A percentile compares a stretch with the other conserved stretches of the same genome.
phyloP scores from a whole-genome alignment of 805 yeast genomes.

The Peterozyma toletana region DNA sequence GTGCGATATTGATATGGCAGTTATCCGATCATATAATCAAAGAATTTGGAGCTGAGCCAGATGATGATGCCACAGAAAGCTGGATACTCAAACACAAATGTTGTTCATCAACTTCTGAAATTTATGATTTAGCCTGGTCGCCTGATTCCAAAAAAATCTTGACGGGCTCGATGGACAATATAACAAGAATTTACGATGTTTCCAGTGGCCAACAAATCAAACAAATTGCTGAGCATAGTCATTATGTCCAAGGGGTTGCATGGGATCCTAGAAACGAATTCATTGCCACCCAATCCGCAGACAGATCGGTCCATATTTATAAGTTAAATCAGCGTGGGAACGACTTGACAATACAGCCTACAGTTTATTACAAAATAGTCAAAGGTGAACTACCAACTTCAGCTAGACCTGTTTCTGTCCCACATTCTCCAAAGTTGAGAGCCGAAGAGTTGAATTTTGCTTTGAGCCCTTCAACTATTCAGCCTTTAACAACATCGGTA shows the following conservation, averaged over 20 bases:
- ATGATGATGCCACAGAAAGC: conserved; percentile 56
- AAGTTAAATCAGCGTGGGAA: conserved; percentile 22
- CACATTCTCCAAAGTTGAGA: conserved; percentile 10
- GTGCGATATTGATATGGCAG: conserved; percentile 78
- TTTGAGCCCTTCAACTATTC: not conserved
- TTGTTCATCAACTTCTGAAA: conserved; percentile 60
- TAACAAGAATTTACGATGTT: conserved; percentile 60
- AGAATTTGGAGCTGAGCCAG: conserved; percentile 53
- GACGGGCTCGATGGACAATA: conserved; percentile 91
- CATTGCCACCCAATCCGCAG: conserved; percentile 86
- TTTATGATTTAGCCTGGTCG: conserved; percentile 91
- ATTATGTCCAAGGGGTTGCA: conserved; percentile 90
- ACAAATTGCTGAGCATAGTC: conserved; percentile 68
- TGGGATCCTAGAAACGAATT: conserved; percentile 88
- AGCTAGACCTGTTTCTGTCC: conserved; percentile 7
- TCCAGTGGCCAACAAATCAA: conserved; percentile 47
- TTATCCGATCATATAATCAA: conserved; percentile 43
- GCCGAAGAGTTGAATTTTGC: conserved; percentile 1
- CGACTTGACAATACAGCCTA: conserved; percentile 27
- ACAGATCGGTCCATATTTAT: conserved; percentile 73
- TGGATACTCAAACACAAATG: conserved; percentile 65
- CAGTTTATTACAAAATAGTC: conserved; percentile 39
- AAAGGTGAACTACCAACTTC: conserved; percentile 49
- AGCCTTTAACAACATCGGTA: conserved; percentile 3
- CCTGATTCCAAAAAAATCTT: conserved; percentile 71